Evolutionary conservation across 768 basidiomycete genomes (phyloP), one percentile per base, ranked within the genome.

Genomic region (Mycena capillaripes): DNA sequence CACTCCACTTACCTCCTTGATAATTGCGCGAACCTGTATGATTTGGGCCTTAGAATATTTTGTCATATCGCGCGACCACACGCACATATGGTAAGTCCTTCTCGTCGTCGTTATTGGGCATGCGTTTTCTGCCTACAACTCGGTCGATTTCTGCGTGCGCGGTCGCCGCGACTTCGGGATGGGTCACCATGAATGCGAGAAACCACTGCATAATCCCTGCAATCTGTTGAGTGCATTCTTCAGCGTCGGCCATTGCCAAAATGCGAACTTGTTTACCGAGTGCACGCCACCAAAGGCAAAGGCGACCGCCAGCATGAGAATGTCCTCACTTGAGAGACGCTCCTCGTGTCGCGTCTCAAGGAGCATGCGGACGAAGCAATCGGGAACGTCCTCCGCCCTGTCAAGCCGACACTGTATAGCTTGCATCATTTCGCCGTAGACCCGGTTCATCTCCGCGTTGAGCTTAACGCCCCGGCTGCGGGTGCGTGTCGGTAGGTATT

Each of bases 101-200:
- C 23, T 57, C 56, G 34, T 57, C 56, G 14, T 34, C 56, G 56
- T 36, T 38, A 14, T 34, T 57, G 1, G 82, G 80, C 34, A 82
- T 69, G 17, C 81, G 74, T 21, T 81, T 75, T 7, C 66, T 57
- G 17, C 84, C 84, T 4, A 84, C 71, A 25, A 83, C 81, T 1
- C 74, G 71, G 66, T 85, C 83, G 5, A 85, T 71, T 68, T 85
- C 84, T n/a, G 71, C 79, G 12, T 81, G 82, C 12, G 82, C 83
- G 29, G 73, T 76, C 3, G 55, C 68, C 52, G 82, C 80, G 5
- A 80, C 74, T 4, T 80, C 75, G 0, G 84, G 84, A 67, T 79
- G 69, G 19, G 77, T 74, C n/a, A 78, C 74, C 73, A 81, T 78
- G 5, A 80, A 73, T 4, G 80, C 75, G 21, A 82, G 53, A 75